Evolutionary conservation across 108 stramenopile species (phyloP).

Genomic region (Conticribra guillardii): DNA sequence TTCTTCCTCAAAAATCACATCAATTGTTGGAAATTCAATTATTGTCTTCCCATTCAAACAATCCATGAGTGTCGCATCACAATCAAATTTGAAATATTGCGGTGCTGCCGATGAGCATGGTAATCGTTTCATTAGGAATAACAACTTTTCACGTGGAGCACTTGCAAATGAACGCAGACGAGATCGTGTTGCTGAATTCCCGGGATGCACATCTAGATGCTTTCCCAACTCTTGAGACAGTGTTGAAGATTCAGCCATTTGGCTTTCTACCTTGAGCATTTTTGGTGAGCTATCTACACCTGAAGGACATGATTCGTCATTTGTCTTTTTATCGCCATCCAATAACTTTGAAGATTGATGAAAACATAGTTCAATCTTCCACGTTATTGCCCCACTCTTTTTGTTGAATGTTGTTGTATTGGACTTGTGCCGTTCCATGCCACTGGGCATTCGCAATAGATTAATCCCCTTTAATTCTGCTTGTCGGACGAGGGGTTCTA

Average conservation of each 20-base stretch:
- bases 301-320: too few species aligned
- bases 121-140: constrained; percentile 53
- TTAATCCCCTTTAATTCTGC: constrained; percentile 59
- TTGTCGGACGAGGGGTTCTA: constrained; percentile 57
- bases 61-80: constrained; percentile 43
- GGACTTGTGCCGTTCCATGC: constrained; percentile 65
- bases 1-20: constrained; percentile 47
- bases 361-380: constrained; percentile 50
- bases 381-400: constrained; percentile 37
- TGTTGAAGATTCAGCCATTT: constrained; percentile 22
- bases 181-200: constrained; percentile 38
- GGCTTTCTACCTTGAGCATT: constrained; percentile 34
- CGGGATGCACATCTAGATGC: constrained; percentile 41
- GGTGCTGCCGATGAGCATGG: constrained; percentile 66
- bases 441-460: constrained; percentile 68
- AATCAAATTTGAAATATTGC: constrained; percentile 50
- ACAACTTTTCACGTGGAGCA: constrained; percentile 22
- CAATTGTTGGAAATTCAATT: constrained; percentile 74
- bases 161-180: constrained; percentile 35
- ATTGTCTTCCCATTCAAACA: constrained; percentile 61
- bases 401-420: constrained; percentile 63
- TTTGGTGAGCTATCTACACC: constrained; percentile 19
- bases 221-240: constrained; percentile 38
- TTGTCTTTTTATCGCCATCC: not conserved
- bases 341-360: constrained; percentile 2